A percentile compares a stretch with the other conserved stretches of the same genome.
Evolutionary conservation across 139 green algal species (phyloP).

Genomic region (Spirogloea muscicola): DNA sequence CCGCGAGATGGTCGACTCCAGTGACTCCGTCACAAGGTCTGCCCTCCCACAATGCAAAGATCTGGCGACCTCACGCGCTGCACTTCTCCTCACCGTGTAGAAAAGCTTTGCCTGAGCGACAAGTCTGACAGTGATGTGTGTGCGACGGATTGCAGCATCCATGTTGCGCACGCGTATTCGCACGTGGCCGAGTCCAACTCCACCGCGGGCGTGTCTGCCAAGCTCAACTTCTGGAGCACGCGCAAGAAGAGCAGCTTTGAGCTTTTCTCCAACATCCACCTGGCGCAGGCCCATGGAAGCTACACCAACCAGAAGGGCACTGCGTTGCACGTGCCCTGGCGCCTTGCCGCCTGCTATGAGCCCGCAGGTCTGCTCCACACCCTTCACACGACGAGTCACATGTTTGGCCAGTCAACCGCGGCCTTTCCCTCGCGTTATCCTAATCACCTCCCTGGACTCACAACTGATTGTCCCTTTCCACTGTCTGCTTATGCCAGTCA

Average conservation of each 20-base stretch:
- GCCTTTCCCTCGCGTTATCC: too few relatives aligned
- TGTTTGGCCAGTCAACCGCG: too few relatives aligned
- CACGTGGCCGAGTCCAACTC: constrained; percentile 9
- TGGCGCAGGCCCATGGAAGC: constrained; percentile 15
- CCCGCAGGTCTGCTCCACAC: constrained; percentile 17
- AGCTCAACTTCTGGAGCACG: constrained; percentile 24
- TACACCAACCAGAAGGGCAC: constrained; percentile 43
- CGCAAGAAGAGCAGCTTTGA: constrained; percentile 30
- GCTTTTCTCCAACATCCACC: constrained; percentile 31
- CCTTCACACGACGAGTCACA: too few relatives aligned
- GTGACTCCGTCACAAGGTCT: constrained; percentile 13
- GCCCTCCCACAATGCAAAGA: too few relatives aligned
- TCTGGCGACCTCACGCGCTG: too few relatives aligned
- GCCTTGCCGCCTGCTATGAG: constrained; percentile 22
- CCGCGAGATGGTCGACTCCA: constrained; percentile 17
- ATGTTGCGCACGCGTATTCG: constrained; percentile 33
- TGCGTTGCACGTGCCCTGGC: constrained; percentile 18
- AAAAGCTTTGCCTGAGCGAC: too few relatives aligned
- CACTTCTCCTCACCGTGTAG: too few relatives aligned
- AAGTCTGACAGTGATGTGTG: too few relatives aligned
- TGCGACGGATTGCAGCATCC: too few relatives aligned
- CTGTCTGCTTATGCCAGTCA: constrained; percentile 6
- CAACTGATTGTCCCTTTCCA: too few relatives aligned
- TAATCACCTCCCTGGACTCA: too few relatives aligned
- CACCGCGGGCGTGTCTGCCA: neutral